Evolutionary conservation across 2,329 filamentous ascomycete species (phyloP).

Genomic region (Metarhizium brunneum): DNA sequence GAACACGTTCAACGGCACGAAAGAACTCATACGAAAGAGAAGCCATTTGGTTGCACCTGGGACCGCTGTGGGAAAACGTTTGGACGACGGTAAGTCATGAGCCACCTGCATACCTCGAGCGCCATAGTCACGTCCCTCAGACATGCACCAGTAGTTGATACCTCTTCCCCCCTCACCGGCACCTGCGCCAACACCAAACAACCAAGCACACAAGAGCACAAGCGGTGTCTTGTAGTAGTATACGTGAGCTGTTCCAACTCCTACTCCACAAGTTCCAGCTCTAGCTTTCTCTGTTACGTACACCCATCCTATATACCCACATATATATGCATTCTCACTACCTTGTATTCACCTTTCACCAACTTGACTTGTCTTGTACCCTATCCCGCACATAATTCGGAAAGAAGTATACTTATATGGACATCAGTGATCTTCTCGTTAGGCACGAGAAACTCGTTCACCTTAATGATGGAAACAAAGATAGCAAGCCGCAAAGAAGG

Average conservation of each 20-base stretch:
- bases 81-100: slow-evolving; percentile 45
- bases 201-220: neutral
- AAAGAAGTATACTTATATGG: slow-evolving; percentile 35
- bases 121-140: neutral
- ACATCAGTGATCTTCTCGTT: slow-evolving; percentile 54
- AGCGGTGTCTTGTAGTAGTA: neutral
- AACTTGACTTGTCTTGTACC: neutral
- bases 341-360: neutral
- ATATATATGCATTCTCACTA: neutral
- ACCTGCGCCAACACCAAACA: neutral
- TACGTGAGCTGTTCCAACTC: neutral
- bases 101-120: neutral
- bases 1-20: slow-evolving; percentile 57
- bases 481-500: slow-evolving; percentile 41
- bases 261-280: neutral
- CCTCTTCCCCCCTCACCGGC: slow-evolving; percentile 9
- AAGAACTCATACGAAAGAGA: slow-evolving; percentile 56
- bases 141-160: neutral
- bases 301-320: neutral
- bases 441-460: slow-evolving; percentile 57
- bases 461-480: slow-evolving; percentile 49
- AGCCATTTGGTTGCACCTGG: slow-evolving; percentile 52
- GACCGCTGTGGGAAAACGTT: slow-evolving; percentile 53
- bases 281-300: neutral
- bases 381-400: neutral